Conservation (phyloP, 176 grass and related monocot species). For the Cymbopogon citratus region DNA sequence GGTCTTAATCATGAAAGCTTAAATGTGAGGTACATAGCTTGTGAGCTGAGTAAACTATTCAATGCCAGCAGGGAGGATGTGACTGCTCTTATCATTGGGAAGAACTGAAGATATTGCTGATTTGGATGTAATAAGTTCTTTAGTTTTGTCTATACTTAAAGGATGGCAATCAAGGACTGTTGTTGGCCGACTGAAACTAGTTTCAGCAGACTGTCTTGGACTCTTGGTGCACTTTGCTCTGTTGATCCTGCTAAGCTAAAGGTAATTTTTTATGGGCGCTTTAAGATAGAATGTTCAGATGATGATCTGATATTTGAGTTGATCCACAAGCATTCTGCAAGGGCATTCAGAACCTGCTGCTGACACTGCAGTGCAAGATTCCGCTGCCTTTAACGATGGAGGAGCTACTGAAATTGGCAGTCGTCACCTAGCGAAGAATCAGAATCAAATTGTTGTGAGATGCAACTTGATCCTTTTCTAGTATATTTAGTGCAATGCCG, state of each 20-base stretch:
- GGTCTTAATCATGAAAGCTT: conserved; percentile 97
- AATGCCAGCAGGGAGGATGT: conserved; percentile 70
- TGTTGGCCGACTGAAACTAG: conserved; percentile 77
- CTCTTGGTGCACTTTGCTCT: conserved; percentile 80
- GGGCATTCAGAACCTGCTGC: conserved; percentile 89
- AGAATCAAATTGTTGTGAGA: conserved; percentile 34
- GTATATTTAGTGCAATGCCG: conserved; percentile 85
- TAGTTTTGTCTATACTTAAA: conserved; percentile 82
- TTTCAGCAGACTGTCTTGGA: conserved; percentile 57
- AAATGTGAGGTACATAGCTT: conserved; percentile 96
- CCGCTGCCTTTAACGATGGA: conserved; percentile 97
- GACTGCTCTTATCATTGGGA: conserved; percentile 78
- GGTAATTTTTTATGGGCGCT: conserved; percentile 62
- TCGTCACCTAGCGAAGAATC: conserved; percentile 53
- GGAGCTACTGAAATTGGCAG: conserved; percentile 80
- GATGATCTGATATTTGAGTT: conserved; percentile 99
- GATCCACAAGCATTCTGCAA: conserved; percentile 91
- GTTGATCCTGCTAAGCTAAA: conserved; percentile 96
- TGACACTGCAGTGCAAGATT: conserved; percentile 83
- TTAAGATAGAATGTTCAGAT: conserved; percentile 98
- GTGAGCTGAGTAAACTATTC: conserved; percentile 85
- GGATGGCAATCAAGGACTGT: conserved; percentile 83
- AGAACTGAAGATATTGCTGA: conserved; percentile 59
- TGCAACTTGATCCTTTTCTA: conserved; percentile 65
- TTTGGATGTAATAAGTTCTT: conserved; percentile 84